Conservation (phyloP, 805 yeast species). For the Saccharomycopsis amapae region DNA sequence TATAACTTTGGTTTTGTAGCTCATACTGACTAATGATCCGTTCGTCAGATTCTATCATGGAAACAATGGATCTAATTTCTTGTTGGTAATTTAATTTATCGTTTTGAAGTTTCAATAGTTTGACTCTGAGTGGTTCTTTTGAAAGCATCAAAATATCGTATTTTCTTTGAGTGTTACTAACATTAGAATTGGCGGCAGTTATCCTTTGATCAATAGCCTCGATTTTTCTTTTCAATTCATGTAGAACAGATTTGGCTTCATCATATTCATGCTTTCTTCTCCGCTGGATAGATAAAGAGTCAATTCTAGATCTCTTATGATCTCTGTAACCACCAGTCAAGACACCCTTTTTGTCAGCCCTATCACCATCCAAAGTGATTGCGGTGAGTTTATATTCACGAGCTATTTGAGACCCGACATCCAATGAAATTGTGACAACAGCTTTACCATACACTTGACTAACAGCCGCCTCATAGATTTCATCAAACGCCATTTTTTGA, state of each 20-base stretch:
- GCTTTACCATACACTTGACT: slow-evolving; percentile 76
- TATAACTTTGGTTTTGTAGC: slow-evolving; percentile 37
- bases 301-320: slow-evolving; percentile 59
- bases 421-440: slow-evolving; percentile 65
- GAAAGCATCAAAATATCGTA: slow-evolving; percentile 38
- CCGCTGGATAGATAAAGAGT: slow-evolving; percentile 52
- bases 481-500: slow-evolving; percentile 59
- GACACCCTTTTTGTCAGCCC: slow-evolving; percentile 77
- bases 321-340: slow-evolving; percentile 85
- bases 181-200: slow-evolving; percentile 40
- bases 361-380: slow-evolving; percentile 88
- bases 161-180: slow-evolving; percentile 29
- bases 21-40: slow-evolving; percentile 30
- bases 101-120: slow-evolving; percentile 35
- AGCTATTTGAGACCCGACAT: slow-evolving; percentile 61
- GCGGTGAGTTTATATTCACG: slow-evolving; percentile 56
- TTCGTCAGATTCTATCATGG: slow-evolving; percentile 32
- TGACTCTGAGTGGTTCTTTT: slow-evolving; percentile 38
- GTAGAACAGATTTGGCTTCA: slow-evolving; percentile 34
- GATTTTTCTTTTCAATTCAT: slow-evolving; percentile 33
- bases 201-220: slow-evolving; percentile 44
- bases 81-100: slow-evolving; percentile 39
- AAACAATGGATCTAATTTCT: slow-evolving; percentile 32
- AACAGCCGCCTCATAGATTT: slow-evolving; percentile 56
- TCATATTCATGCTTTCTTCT: slow-evolving; percentile 44